Conservation (phyloP, 1,284 basidiomycete genomes). For the Ganoderma resinaceum region DNA sequence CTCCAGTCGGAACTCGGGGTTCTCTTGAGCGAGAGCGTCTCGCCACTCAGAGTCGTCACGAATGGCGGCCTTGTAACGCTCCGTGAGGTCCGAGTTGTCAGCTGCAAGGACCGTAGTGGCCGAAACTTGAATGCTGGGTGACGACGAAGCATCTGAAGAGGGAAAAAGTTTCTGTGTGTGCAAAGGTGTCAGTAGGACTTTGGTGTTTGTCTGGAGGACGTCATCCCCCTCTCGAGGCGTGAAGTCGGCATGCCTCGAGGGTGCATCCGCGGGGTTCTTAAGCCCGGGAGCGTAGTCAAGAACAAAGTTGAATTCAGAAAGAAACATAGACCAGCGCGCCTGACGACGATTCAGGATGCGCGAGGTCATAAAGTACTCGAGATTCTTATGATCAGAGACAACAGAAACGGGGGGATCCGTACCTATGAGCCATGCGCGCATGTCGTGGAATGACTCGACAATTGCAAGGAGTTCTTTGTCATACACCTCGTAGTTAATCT, state of each 20-base stretch:
- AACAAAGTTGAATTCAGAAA: conserved; percentile 42
- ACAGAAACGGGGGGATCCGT: conserved; percentile 35
- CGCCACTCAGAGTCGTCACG: conserved; percentile 40
- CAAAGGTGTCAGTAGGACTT: conserved; percentile 31
- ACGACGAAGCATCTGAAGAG: neutral
- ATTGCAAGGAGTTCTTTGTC: conserved; percentile 48
- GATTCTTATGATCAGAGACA: conserved; percentile 45
- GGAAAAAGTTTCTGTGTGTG: conserved; percentile 29
- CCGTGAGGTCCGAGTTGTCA: conserved; percentile 39
- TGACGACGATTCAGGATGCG: conserved; percentile 47
- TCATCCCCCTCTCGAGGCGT: conserved; percentile 44
- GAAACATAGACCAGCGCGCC: conserved; percentile 46
- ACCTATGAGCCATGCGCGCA: conserved; percentile 42
- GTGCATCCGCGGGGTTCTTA: conserved; percentile 45
- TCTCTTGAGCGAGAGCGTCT: conserved; percentile 35
- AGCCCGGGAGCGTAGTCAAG: conserved; percentile 42
- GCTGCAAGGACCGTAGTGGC: conserved; percentile 37
- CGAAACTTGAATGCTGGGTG: conserved; percentile 17
- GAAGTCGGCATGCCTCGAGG: conserved; percentile 42
- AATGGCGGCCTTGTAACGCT: conserved; percentile 12
- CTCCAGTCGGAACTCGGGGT: conserved; percentile 37
- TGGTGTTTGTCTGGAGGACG: conserved; percentile 21
- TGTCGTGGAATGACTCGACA: conserved; percentile 41
- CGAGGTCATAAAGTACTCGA: conserved; percentile 44
- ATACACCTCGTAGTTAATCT: conserved; percentile 32